These are phyloP conservation scores for Daldinia bambusicola DNA, from an alignment of 495 filamentous ascomycete species.

Conservation along the genomic window DNA sequence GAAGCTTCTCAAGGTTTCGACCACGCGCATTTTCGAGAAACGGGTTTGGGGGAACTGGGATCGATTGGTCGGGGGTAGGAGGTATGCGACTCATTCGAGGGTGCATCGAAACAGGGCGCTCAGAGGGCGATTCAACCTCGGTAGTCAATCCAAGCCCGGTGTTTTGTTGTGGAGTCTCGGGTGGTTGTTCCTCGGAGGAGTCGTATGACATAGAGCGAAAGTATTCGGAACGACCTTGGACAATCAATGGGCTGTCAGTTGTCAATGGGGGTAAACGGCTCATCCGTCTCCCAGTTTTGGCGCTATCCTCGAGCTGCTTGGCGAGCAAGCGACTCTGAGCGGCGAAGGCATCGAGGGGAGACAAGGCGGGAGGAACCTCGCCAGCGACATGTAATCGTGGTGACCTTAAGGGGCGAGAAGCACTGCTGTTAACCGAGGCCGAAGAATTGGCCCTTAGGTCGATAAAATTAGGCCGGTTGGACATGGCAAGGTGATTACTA, in stretches of 20 bases:
- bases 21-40: constrained; percentile 49
- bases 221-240: constrained; percentile 77
- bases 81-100: constrained; percentile 75
- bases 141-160: constrained; percentile 61
- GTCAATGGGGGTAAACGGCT: constrained; percentile 86
- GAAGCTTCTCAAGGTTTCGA: constrained; percentile 46
- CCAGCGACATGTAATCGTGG: constrained; percentile 83
- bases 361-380: constrained; percentile 89
- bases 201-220: constrained; percentile 69
- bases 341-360: constrained; percentile 93
- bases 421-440: constrained; percentile 57
- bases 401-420: constrained; percentile 66
- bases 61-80: constrained; percentile 61
- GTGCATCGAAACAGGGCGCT: constrained; percentile 76
- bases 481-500: constrained; percentile 54
- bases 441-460: constrained; percentile 73
- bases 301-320: constrained; percentile 83
- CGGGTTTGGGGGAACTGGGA: constrained; percentile 53
- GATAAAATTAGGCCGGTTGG: constrained; percentile 66
- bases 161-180: constrained; percentile 47
- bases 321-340: constrained; percentile 86
- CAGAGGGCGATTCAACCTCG: constrained; percentile 63
- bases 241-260: constrained; percentile 73
- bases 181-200: constrained; percentile 53
- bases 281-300: constrained; percentile 74